A percentile compares a stretch with the other conserved stretches of the same genome.
These are phyloP conservation scores for Globisporangium alternatum DNA, from an alignment of 352 stramenopile genomes.

Conservation along the genomic window DNA sequence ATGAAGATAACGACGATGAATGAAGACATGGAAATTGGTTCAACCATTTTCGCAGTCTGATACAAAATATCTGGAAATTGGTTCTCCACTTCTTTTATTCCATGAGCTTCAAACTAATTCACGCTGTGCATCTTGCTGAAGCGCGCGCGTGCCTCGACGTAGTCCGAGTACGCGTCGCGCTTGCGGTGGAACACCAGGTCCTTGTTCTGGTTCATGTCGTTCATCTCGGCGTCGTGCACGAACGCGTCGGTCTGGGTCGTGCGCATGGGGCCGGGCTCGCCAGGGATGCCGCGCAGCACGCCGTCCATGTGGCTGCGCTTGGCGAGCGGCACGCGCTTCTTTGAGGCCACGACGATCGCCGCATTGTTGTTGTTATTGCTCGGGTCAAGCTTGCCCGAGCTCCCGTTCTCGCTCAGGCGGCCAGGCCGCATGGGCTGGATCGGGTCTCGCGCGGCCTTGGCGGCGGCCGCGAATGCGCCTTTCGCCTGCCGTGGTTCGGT, in stretches of 20 bases:
- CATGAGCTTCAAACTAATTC: slow-evolving; percentile 29
- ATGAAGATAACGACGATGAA: neutral
- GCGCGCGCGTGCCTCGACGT: slow-evolving; percentile 80
- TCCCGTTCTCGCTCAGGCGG: slow-evolving; percentile 37
- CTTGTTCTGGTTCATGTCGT: slow-evolving; percentile 74
- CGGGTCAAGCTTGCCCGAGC: slow-evolving; percentile 10
- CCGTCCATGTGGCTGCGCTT: slow-evolving; percentile 83
- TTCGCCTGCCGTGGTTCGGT: slow-evolving; percentile 45
- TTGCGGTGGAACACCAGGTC: slow-evolving; percentile 75
- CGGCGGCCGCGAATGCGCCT: slow-evolving; percentile 45
- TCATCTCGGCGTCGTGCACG: slow-evolving; percentile 70
- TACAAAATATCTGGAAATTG: neutral
- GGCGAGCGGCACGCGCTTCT: slow-evolving; percentile 48
- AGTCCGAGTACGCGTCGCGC: slow-evolving; percentile 84
- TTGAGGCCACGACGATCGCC: slow-evolving; percentile 12
- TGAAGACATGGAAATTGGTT: neutral
- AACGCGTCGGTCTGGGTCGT: slow-evolving; percentile 56
- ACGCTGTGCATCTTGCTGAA: slow-evolving; percentile 91
- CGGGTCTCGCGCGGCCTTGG: slow-evolving; percentile 48
- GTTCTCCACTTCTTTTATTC: neutral
- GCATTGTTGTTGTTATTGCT: slow-evolving; percentile 7
- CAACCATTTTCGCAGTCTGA: neutral
- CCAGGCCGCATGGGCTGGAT: slow-evolving; percentile 48
- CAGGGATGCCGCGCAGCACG: slow-evolving; percentile 56
- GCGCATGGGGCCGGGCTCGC: slow-evolving; percentile 22